Evolutionary conservation across 1,284 basidiomycete species (phyloP).

Genomic region (Sphaerobolus stellatus): DNA sequence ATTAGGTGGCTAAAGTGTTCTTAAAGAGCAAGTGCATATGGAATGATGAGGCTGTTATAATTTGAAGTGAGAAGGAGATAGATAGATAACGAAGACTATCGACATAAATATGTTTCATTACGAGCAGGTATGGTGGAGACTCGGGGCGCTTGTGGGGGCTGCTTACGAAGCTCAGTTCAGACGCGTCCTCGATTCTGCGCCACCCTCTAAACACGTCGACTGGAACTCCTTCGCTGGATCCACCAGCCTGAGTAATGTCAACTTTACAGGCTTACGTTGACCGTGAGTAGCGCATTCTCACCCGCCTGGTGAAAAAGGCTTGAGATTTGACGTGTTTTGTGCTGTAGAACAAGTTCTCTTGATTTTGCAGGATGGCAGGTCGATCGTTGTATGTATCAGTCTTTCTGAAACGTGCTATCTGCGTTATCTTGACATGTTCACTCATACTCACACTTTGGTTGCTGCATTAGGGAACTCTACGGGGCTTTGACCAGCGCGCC

Average conservation of each 20-base stretch:
- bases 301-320: not conserved
- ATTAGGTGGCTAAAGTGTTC: too few relatives aligned
- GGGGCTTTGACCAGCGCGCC: constrained; percentile 89
- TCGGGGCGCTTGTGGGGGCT: too few relatives aligned
- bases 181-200: not conserved
- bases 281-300: constrained; percentile 62
- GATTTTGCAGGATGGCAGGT: constrained; percentile 87
- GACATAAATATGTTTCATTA: too few relatives aligned
- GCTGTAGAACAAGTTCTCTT: constrained; percentile 76
- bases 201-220: not conserved
- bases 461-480: constrained; percentile 81
- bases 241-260: constrained; percentile 50
- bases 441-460: constrained; percentile 5
- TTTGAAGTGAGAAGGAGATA: too few relatives aligned
- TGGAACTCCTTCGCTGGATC: constrained; percentile 4
- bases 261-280: constrained; percentile 85
- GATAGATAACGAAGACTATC: too few relatives aligned
- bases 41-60: too few relatives aligned
- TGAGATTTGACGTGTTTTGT: not conserved
- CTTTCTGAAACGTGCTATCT: constrained; percentile 10
- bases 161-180: too few relatives aligned
- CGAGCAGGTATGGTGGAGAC: too few relatives aligned
- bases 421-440: constrained; percentile 3
- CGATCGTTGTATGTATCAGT: constrained; percentile 68
- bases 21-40: too few relatives aligned